These are phyloP conservation scores for Metschnikowia colocasiae DNA, from an alignment of 805 yeast species.

Conservation along the genomic window DNA sequence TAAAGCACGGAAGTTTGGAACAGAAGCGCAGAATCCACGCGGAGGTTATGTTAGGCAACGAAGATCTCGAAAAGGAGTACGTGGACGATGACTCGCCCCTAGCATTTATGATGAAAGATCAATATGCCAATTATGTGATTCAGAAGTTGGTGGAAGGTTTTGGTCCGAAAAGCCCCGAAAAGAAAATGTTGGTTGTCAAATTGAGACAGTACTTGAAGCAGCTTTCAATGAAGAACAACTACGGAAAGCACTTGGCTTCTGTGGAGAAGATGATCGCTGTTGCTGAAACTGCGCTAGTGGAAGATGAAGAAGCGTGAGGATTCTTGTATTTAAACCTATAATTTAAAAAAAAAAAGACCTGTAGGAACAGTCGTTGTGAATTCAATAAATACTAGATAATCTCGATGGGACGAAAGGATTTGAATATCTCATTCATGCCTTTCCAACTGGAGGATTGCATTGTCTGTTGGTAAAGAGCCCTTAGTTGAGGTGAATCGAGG, in stretches of 20 bases:
- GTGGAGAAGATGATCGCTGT: conserved; percentile 68
- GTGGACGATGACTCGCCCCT: conserved; percentile 67
- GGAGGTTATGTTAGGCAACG: conserved; percentile 57
- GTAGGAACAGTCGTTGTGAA: neutral
- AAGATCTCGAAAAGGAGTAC: conserved; percentile 41
- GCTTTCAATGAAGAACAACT: conserved; percentile 57
- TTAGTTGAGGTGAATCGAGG: conserved; percentile 9
- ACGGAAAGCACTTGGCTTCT: conserved; percentile 80
- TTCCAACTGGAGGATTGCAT: conserved; percentile 5
- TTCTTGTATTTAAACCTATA: neutral
- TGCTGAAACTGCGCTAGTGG: conserved; percentile 46
- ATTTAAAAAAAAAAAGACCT: neutral
- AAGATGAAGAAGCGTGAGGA: conserved; percentile 25
- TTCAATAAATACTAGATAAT: neutral
- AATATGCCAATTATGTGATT: conserved; percentile 94
- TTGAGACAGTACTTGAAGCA: conserved; percentile 77
- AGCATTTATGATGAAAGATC: conserved; percentile 94
- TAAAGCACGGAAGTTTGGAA: conserved; percentile 60
- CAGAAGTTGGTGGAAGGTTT: conserved; percentile 89
- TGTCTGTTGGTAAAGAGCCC: conserved; percentile 10
- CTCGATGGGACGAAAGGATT: conserved; percentile 7
- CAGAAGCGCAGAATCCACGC: conserved; percentile 64
- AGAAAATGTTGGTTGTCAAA: conserved; percentile 64
- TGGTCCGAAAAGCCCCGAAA: conserved; percentile 56
- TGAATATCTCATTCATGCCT: conserved; percentile 5